Evolutionary conservation across 1,284 basidiomycete species (phyloP).

Genomic region (Ceratobasidium sp.): DNA sequence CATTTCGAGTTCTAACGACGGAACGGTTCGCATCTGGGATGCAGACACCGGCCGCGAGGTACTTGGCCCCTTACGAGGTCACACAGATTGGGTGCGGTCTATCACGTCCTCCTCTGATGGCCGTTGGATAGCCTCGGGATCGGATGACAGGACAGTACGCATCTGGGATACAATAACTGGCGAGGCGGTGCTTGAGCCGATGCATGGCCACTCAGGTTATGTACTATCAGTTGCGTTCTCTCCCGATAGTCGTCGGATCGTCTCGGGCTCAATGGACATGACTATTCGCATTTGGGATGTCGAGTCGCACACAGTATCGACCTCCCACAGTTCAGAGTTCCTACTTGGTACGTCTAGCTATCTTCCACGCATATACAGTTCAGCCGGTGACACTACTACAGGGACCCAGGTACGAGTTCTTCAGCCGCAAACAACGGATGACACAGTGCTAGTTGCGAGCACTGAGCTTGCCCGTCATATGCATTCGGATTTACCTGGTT

Average conservation of each 20-base stretch:
- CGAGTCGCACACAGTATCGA: background rate
- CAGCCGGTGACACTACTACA: background rate
- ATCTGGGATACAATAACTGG: constrained; percentile 7
- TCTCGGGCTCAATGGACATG: background rate
- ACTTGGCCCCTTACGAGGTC: constrained; percentile 10
- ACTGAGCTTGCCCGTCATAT: background rate
- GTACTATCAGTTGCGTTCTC: background rate
- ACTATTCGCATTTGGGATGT: background rate
- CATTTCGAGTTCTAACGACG: constrained; percentile 11
- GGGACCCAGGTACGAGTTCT: background rate
- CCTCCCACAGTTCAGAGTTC: background rate
- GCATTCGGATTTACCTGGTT: background rate
- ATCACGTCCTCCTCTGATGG: constrained; percentile 37
- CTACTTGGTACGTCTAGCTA: background rate
- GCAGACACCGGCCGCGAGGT: background rate
- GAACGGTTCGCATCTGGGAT: constrained; percentile 36
- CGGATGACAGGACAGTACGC: constrained; percentile 12
- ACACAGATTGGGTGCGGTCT: background rate
- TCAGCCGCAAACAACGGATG: background rate
- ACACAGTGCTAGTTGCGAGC: background rate
- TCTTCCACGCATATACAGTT: background rate
- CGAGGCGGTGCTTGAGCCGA: background rate
- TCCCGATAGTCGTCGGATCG: background rate
- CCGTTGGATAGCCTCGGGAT: constrained; percentile 11
- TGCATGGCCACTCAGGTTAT: background rate